These are phyloP conservation scores for Coemansia sp. DNA, from an alignment of 192 early-diverging fungal species.

Conservation along the genomic window DNA sequence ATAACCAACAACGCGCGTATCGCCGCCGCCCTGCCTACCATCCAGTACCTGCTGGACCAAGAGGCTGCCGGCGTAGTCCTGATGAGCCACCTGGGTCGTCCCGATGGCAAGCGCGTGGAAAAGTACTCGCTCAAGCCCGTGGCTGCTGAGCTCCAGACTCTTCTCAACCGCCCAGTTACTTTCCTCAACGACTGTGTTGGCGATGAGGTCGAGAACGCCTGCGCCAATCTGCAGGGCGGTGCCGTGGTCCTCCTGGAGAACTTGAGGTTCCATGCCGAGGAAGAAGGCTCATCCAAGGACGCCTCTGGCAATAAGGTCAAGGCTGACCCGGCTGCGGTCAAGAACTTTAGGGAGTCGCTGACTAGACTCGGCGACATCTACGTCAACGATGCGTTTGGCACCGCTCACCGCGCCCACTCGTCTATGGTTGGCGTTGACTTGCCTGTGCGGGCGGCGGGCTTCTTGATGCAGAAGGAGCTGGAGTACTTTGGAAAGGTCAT, in stretches of 20 bases:
- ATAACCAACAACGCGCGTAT: slow-evolving; percentile 99
- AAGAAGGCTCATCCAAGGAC: slow-evolving; percentile 94
- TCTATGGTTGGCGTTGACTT: slow-evolving; percentile 97
- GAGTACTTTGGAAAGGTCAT: slow-evolving; percentile 98
- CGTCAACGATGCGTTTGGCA: slow-evolving; percentile 99
- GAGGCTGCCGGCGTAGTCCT: slow-evolving; percentile 88
- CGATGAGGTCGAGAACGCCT: slow-evolving; percentile 75
- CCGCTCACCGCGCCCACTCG: slow-evolving; percentile 97
- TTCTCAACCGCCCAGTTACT: slow-evolving; percentile 79
- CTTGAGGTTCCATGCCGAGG: slow-evolving; percentile 97
- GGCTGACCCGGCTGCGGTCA: slow-evolving; percentile 77
- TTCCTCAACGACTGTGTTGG: slow-evolving; percentile 97
- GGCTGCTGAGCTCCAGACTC: slow-evolving; percentile 73
- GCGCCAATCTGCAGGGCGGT: slow-evolving; percentile 65
- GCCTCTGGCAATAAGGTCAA: slow-evolving; percentile 88
- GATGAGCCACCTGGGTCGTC: slow-evolving; percentile 97
- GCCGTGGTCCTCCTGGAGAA: slow-evolving; percentile 95
- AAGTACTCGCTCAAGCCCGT: slow-evolving; percentile 96
- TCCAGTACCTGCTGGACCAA: slow-evolving; percentile 86
- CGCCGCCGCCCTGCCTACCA: slow-evolving; percentile 89
- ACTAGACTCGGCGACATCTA: slow-evolving; percentile 94
- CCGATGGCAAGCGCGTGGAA: slow-evolving; percentile 82
- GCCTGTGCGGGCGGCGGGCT: slow-evolving; percentile 87
- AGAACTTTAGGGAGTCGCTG: slow-evolving; percentile 88
- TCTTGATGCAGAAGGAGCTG: slow-evolving; percentile 99